These are phyloP conservation scores for Linnemannia schmuckeri DNA, from an alignment of 192 early-diverging fungal species.

Conservation along the genomic window DNA sequence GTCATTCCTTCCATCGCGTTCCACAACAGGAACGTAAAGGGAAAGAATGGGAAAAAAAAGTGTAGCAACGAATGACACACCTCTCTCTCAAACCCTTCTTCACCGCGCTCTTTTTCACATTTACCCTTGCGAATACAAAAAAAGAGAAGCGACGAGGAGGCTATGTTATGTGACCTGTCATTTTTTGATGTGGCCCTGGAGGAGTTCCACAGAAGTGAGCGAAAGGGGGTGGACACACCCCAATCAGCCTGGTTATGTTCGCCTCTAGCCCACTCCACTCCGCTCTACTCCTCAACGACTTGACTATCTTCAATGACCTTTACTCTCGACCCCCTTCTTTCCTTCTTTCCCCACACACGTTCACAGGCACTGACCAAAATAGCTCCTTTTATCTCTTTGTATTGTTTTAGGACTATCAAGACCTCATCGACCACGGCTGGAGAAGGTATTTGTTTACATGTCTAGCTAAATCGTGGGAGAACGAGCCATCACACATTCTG, in stretches of 20 bases:
- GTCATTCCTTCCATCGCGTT: not conserved
- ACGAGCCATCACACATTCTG: not conserved
- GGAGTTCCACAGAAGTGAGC: not conserved
- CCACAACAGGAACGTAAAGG: not conserved
- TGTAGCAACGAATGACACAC: not conserved
- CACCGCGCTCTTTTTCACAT: not conserved
- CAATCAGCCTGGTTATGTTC: not conserved
- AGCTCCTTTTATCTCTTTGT: not conserved
- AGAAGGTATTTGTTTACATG: constrained; percentile 26
- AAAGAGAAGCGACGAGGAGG: not conserved
- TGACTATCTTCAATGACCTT: not conserved
- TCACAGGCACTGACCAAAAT: not conserved
- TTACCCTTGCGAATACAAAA: not conserved
- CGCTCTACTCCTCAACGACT: too few species aligned
- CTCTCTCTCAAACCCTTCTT: not conserved
- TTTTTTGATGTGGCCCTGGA: not conserved
- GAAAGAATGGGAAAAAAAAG: not conserved
- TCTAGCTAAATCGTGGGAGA: not conserved
- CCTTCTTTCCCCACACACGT: not conserved
- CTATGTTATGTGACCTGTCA: not conserved
- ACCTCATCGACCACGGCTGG: constrained; percentile 44
- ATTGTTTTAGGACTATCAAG: constrained; percentile 41
- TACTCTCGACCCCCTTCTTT: not conserved
- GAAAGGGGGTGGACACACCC: not conserved
- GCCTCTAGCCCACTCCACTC: too few species aligned